These are phyloP conservation scores for Butyriboletus loyo DNA, from an alignment of 768 basidiomycete genomes.

Conservation along the genomic window DNA sequence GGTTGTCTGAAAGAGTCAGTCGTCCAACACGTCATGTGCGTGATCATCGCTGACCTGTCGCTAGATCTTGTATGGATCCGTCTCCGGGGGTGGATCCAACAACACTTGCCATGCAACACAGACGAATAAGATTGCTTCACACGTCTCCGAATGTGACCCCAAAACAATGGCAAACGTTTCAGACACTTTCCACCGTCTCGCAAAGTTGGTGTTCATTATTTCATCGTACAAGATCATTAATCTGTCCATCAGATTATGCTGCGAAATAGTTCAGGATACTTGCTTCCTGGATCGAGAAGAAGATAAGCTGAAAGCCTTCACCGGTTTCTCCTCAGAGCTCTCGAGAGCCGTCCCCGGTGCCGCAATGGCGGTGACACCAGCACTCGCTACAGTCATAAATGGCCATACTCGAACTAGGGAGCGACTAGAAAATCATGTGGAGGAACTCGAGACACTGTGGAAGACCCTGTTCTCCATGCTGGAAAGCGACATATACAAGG, in stretches of 20 bases:
- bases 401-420: conserved; percentile 43
- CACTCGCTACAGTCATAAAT: conserved; percentile 44
- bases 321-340: conserved; percentile 46
- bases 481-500: conserved; percentile 39
- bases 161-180: conserved; percentile 12
- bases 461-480: conserved; percentile 43
- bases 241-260: conserved; percentile 39
- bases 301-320: conserved; percentile 47
- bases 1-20: conserved; percentile 27
- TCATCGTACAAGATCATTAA: conserved; percentile 10
- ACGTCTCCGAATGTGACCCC: neutral
- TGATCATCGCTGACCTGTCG: conserved; percentile 9
- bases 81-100: conserved; percentile 3
- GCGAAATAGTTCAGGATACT: conserved; percentile 42
- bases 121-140: conserved; percentile 4
- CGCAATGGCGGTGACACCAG: conserved; percentile 42
- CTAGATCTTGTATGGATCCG: conserved; percentile 13
- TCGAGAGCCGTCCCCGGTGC: conserved; percentile 43
- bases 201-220: conserved; percentile 25
- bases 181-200: conserved; percentile 40
- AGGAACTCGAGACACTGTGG: conserved; percentile 46
- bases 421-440: conserved; percentile 38
- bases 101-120: conserved; percentile 2
- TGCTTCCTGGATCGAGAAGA: conserved; percentile 44
- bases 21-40: neutral